Evolutionary conservation across 345 rosid species (phyloP).

Genomic region (Limnanthes douglasii): DNA sequence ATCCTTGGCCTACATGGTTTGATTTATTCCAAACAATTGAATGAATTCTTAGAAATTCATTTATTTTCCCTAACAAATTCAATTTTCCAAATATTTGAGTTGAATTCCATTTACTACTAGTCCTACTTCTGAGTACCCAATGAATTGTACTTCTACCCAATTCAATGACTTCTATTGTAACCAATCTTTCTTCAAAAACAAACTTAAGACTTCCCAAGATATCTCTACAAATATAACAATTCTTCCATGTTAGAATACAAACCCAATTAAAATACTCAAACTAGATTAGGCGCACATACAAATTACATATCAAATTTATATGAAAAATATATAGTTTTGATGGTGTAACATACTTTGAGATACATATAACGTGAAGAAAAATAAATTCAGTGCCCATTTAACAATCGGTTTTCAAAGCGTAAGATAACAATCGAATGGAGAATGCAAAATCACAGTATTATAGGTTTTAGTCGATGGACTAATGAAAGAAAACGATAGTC

Average conservation of each 20-base stretch:
- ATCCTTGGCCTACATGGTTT: slow-evolving; percentile 8
- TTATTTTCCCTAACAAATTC: slow-evolving; percentile 8
- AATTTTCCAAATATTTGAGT: slow-evolving; percentile 6
- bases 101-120: slow-evolving; percentile 9
- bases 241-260: slow-evolving; percentile 1
- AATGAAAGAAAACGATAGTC: no score
- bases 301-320: no score
- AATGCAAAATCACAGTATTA: no score
- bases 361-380: no score
- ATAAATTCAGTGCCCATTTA: no score
- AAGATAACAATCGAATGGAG: no score
- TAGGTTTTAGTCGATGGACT: no score
- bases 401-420: no score
- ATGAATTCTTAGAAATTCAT: slow-evolving; percentile 5
- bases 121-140: slow-evolving; percentile 19
- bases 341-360: no score
- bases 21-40: slow-evolving; percentile 8
- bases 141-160: slow-evolving; percentile 16
- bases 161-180: slow-evolving; percentile 23
- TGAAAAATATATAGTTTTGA: no score
- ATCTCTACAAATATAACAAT: background rate
- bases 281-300: no score
- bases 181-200: background rate
- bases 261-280: no score
- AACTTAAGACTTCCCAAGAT: background rate